These are phyloP conservation scores for Tuber borchii DNA, from an alignment of 495 filamentous ascomycete genomes.

Conservation along the genomic window DNA sequence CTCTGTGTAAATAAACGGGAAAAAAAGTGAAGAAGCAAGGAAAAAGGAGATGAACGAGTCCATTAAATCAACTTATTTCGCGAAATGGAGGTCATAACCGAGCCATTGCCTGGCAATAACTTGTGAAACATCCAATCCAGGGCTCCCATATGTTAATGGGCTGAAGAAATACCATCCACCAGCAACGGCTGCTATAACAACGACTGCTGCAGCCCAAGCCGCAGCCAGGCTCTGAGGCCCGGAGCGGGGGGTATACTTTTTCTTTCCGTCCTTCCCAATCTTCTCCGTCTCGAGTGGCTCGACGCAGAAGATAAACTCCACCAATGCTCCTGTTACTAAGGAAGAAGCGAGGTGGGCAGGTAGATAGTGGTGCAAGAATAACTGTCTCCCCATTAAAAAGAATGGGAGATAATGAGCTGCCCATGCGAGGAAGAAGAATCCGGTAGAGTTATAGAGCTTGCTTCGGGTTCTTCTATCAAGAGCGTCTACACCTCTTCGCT, in stretches of 20 bases:
- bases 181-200: constrained; percentile 62
- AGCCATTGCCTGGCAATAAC: constrained; percentile 89
- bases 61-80: constrained; percentile 58
- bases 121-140: constrained; percentile 74
- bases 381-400: constrained; percentile 93
- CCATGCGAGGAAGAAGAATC: constrained; percentile 98
- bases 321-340: constrained; percentile 89
- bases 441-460: constrained; percentile 93
- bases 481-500: constrained; percentile 85
- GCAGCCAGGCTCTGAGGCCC: constrained; percentile 69
- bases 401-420: constrained; percentile 96
- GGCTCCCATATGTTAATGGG: constrained; percentile 89
- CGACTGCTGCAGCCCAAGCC: constrained; percentile 67
- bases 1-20: neutral
- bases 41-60: neutral
- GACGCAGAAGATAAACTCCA: constrained; percentile 93
- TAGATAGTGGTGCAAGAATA: constrained; percentile 96
- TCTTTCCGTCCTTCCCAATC: constrained; percentile 49
- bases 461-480: constrained; percentile 85
- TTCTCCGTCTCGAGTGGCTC: constrained; percentile 59
- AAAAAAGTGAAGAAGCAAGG: neutral
- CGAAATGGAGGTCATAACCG: constrained; percentile 95
- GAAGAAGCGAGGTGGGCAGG: constrained; percentile 85
- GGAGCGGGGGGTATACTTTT: constrained; percentile 54
- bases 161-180: constrained; percentile 88